Conservation (phyloP, 2,329 filamentous ascomycete genomes). For the Remersonia thermophila region DNA sequence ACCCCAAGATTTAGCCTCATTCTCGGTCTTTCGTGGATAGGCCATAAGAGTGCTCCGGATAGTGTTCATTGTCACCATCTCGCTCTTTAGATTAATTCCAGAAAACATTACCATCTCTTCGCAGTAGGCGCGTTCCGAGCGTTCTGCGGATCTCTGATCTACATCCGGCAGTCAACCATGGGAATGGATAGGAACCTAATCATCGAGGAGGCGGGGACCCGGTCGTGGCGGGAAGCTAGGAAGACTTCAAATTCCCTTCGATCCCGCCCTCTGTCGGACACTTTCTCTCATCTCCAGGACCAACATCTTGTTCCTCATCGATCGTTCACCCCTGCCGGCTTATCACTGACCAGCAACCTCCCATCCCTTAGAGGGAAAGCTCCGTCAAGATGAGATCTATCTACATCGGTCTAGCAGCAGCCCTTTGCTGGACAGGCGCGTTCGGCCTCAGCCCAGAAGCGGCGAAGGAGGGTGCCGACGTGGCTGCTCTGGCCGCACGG, state of each 20-base stretch:
- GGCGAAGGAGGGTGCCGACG: background rate
- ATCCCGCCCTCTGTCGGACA: background rate
- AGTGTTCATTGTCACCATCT: slow-evolving; percentile 10
- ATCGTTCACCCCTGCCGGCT: background rate
- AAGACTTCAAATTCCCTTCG: slow-evolving; percentile 7
- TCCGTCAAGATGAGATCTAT: slow-evolving; percentile 12
- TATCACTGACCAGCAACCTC: slow-evolving; percentile 1
- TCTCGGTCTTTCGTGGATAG: slow-evolving; percentile 3
- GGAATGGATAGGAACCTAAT: background rate
- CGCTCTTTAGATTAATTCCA: slow-evolving; percentile 9
- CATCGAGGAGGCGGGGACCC: background rate
- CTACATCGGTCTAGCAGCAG: slow-evolving; percentile 11
- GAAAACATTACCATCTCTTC: background rate
- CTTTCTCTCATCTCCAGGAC: background rate
- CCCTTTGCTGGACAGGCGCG: slow-evolving; percentile 12
- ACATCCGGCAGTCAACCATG: slow-evolving; percentile 10
- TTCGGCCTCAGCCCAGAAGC: slow-evolving; percentile 3
- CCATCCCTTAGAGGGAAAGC: slow-evolving; percentile 3
- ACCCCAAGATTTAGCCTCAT: slow-evolving; percentile 18
- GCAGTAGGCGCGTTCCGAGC: background rate
- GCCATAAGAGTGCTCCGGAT: slow-evolving; percentile 15
- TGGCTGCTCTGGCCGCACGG: background rate
- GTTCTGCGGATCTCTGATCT: slow-evolving; percentile 9
- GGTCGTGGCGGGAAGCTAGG: background rate
- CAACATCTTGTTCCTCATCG: slow-evolving; percentile 4